These are phyloP conservation scores for Penicillium macrosclerotiorum DNA, from an alignment of 495 filamentous ascomycete species.

Conservation along the genomic window DNA sequence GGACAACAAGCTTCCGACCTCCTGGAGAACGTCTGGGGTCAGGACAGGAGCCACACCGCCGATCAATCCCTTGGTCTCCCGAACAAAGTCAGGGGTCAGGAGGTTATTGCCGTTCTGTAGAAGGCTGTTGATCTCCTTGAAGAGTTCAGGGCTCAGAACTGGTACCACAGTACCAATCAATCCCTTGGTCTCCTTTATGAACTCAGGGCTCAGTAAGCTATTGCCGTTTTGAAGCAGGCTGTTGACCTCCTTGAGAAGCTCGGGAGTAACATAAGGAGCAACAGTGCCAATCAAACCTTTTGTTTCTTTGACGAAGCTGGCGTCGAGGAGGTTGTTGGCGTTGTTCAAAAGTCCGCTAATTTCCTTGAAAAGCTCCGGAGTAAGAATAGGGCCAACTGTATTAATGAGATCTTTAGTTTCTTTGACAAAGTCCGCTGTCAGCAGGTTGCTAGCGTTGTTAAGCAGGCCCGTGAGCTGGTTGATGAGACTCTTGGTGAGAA, in stretches of 20 bases:
- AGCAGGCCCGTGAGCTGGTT: conserved; percentile 32
- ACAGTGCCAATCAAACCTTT: conserved; percentile 27
- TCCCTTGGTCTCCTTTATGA: conserved; percentile 36
- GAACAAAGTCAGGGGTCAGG: conserved; percentile 38
- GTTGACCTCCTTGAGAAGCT: conserved; percentile 36
- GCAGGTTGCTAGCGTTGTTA: conserved; percentile 28
- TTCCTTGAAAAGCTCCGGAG: conserved; percentile 34
- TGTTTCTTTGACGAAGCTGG: conserved; percentile 34
- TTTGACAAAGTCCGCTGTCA: conserved; percentile 20
- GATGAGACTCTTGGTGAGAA: conserved; percentile 27
- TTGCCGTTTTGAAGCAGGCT: conserved; percentile 40
- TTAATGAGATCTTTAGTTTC: conserved; percentile 19
- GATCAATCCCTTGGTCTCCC: conserved; percentile 41
- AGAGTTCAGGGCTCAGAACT: conserved; percentile 29
- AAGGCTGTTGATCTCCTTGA: conserved; percentile 23
- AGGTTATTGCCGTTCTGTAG: conserved; percentile 40
- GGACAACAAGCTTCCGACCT: conserved; percentile 36
- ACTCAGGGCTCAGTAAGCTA: conserved; percentile 32
- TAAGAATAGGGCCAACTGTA: conserved; percentile 29
- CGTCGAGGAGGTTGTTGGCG: conserved; percentile 31
- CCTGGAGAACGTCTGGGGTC: conserved; percentile 41
- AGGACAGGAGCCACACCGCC: conserved; percentile 39
- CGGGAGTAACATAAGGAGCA: conserved; percentile 34
- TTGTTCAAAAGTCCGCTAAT: conserved; percentile 38
- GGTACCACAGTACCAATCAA: conserved; percentile 40